phyloP scores from a whole-genome alignment of 305 asterid species.

The Fraxinus xanthoxyloides region DNA sequence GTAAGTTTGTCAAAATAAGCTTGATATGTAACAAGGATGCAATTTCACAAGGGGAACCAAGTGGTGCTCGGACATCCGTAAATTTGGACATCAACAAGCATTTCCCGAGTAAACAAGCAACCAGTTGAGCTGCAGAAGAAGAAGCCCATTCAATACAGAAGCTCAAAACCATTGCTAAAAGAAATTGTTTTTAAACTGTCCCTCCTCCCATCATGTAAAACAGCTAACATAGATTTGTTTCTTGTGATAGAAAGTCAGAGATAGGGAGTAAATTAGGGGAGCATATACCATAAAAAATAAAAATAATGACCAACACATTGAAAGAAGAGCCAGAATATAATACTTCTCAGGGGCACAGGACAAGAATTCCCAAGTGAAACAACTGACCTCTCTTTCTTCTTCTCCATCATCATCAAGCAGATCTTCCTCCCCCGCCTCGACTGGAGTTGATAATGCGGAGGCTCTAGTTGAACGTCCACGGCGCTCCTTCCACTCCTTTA shows the following conservation, averaged over 20 bases:
- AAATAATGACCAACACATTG: background rate
- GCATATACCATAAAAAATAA: background rate
- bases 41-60: background rate
- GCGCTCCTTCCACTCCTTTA: slow-evolving; percentile 86
- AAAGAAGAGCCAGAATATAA: background rate
- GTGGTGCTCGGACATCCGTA: background rate
- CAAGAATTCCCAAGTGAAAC: background rate
- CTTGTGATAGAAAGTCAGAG: background rate
- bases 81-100: background rate
- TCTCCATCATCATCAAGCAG: slow-evolving; percentile 87
- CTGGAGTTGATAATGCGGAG: slow-evolving; percentile 79
- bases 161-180: background rate
- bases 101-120: background rate
- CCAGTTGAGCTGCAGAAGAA: background rate
- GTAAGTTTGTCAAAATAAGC: background rate
- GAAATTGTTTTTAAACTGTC: background rate
- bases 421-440: slow-evolving; percentile 72
- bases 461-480: slow-evolving; percentile 97
- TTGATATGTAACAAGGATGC: background rate
- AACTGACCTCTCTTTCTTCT: slow-evolving; percentile 91
- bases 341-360: background rate
- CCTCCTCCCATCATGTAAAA: slow-evolving; percentile 1
- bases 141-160: background rate
- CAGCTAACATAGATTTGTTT: background rate
- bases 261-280: background rate